phyloP scores from a whole-genome alignment of 78 protist genomes.

The Emiliania huxleyi region DNA sequence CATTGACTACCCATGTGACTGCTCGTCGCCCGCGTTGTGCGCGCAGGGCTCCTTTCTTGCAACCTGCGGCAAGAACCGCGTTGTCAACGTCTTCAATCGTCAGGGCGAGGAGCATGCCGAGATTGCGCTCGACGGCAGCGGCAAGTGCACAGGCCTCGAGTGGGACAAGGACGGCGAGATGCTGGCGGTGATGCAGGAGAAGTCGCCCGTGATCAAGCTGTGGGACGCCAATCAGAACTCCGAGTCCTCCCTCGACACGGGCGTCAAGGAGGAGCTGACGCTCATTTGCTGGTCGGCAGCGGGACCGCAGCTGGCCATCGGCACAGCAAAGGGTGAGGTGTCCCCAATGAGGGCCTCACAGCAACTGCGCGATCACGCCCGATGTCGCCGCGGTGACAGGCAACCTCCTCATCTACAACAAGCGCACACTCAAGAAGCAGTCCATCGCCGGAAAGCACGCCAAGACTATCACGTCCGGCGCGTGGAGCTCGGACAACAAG shows the following conservation, averaged over 20 bases:
- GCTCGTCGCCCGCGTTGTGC: constrained; percentile 37
- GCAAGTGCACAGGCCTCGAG: constrained; percentile 3
- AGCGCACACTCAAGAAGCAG: constrained; percentile 49
- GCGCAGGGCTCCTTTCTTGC: constrained; percentile 42
- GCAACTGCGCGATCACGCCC: too few species aligned
- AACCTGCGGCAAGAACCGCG: constrained; percentile 18
- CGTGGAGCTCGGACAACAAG: constrained; percentile 54
- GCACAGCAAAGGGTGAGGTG: constrained; percentile 42
- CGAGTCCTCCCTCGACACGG: neutral
- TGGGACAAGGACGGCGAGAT: constrained; percentile 58
- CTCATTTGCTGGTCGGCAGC: neutral
- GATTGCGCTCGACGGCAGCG: neutral
- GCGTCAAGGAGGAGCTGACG: neutral
- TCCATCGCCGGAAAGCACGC: constrained; percentile 64
- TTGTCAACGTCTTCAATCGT: constrained; percentile 30
- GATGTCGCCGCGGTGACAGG: constrained; percentile 29
- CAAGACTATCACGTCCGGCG: constrained; percentile 62
- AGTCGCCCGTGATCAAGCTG: neutral
- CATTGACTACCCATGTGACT: too few species aligned
- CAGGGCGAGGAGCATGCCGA: neutral
- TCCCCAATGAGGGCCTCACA: too few species aligned
- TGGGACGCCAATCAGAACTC: constrained; percentile 25
- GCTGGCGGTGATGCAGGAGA: constrained; percentile 53
- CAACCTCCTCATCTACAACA: constrained; percentile 47
- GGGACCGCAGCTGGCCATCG: constrained; percentile 57